Evolutionary conservation across 768 basidiomycete species (phyloP).

Genomic region (Suillus lakei): DNA sequence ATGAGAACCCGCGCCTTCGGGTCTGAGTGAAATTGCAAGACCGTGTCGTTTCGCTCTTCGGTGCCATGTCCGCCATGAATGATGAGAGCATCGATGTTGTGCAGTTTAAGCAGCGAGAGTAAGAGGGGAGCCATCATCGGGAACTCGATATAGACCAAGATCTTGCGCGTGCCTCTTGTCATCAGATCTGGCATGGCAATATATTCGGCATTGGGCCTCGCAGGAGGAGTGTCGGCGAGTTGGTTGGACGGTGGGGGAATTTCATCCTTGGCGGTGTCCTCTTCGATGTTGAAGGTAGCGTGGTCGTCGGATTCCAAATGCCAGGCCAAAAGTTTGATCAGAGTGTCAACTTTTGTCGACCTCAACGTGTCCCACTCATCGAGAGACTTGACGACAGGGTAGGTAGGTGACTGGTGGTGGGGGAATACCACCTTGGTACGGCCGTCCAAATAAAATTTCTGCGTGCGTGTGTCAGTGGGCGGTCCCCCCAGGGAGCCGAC

Average conservation of each 20-base stretch:
- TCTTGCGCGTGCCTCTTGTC: not conserved
- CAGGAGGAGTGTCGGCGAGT: no score
- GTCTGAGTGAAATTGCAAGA: not conserved
- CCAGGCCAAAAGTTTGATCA: not conserved
- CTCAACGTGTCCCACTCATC: not conserved
- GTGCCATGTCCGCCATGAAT: not conserved
- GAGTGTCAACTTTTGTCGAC: not conserved
- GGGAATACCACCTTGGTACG: constrained; percentile 6
- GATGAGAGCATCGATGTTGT: not conserved
- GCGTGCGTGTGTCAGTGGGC: not conserved
- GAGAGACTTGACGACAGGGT: not conserved
- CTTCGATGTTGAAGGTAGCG: not conserved
- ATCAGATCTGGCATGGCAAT: not conserved
- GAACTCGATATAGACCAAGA: not conserved
- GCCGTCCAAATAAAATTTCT: constrained; percentile 4
- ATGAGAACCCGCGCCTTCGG: constrained; percentile 17
- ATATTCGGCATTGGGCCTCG: not conserved
- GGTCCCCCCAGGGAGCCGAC: not conserved
- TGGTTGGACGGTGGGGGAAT: no score
- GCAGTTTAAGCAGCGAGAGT: not conserved
- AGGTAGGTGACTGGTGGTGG: not conserved
- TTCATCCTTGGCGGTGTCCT: not conserved
- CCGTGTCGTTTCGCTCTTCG: not conserved
- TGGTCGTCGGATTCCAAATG: not conserved
- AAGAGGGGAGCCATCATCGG: constrained; percentile 6